Evolutionary conservation across 1,139 yeast genomes (phyloP).

Genomic region (Pichia sp.): DNA sequence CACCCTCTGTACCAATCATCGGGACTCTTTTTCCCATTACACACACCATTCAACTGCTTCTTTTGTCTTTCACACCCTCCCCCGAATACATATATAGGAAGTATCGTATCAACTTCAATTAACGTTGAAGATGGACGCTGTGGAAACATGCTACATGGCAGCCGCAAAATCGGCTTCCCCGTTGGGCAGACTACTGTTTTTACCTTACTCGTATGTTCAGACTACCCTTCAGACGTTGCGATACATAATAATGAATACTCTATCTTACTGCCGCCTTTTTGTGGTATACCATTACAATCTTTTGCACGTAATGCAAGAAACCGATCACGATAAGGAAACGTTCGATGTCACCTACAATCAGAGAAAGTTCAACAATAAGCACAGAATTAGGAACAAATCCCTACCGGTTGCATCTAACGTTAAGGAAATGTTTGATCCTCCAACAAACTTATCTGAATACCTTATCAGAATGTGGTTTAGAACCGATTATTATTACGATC

Average conservation of each 20-base stretch:
- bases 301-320: slow-evolving; percentile 23
- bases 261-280: slow-evolving; percentile 20
- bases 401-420: slow-evolving; percentile 22
- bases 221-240: slow-evolving; percentile 22
- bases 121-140: slow-evolving; percentile 11
- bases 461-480: slow-evolving; percentile 27
- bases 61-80: too few relatives aligned
- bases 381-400: slow-evolving; percentile 19
- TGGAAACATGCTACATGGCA: slow-evolving; percentile 15
- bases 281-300: slow-evolving; percentile 24
- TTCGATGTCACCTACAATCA: slow-evolving; percentile 23
- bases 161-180: slow-evolving; percentile 6
- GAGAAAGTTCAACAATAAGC: slow-evolving; percentile 20
- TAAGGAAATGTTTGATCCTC: slow-evolving; percentile 25
- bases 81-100: too few relatives aligned
- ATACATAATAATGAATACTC: slow-evolving; percentile 18
- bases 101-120: neutral
- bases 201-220: slow-evolving; percentile 25
- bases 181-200: slow-evolving; percentile 21
- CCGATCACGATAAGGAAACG: slow-evolving; percentile 22
- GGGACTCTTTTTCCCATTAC: neutral
- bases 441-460: slow-evolving; percentile 18
- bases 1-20: neutral
- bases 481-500: slow-evolving; percentile 32
- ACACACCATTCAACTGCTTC: neutral